Base-by-base conservation (phyloP, 495 filamentous ascomycete genomes). In the Pseudomonodictys pantanalensis region DNA sequence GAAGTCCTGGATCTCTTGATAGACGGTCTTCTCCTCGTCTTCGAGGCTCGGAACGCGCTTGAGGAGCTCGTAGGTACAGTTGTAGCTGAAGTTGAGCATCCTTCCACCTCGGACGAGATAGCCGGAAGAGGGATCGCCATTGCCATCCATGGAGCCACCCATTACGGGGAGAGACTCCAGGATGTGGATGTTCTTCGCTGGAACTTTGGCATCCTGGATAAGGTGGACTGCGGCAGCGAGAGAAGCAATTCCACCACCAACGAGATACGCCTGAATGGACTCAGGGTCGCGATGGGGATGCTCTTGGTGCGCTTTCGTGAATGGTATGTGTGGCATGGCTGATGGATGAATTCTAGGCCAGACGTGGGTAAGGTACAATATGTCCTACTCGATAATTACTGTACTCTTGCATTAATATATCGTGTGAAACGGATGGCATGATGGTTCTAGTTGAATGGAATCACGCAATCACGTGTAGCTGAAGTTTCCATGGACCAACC, bases 171-270 rank as follows among this genome's bases (percentile, higher is more conserved):
- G 55, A 6, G 68, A 67, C 50, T 77, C 76, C 4, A 79, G 56
- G 59, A 79, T 75, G 55, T 77, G 76, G 35, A 78, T 72, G 23
- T 72, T 70, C 11, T 62, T 63, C 0, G 71, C 60, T 0, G 76
- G 73, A 1, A 79, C 68, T 1, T 74, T 67, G n/a, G 74, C 73
- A 68, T 77, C 76, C 29, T 72, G 66, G 53, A 77, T 69, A 46
- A 78, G 69, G 52, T 76, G 69, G 9, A 73, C 71, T 9, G 77
- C 76, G 0, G 76, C 68, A 4, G 74, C 68, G 10, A 78, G 70
- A 9, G 75, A 75, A 1, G 73, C 71, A 50, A 77, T 71, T 38
- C 77, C 75, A 35, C 69, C 71, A 12, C 76, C 77, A 10, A 79
- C 65, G 5, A 78, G 62, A 64, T 73, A 78, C 2, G 71, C 75